Base-by-base conservation (phyloP, 768 basidiomycete species). In the Trichaptum fuscoviolaceum region DNA sequence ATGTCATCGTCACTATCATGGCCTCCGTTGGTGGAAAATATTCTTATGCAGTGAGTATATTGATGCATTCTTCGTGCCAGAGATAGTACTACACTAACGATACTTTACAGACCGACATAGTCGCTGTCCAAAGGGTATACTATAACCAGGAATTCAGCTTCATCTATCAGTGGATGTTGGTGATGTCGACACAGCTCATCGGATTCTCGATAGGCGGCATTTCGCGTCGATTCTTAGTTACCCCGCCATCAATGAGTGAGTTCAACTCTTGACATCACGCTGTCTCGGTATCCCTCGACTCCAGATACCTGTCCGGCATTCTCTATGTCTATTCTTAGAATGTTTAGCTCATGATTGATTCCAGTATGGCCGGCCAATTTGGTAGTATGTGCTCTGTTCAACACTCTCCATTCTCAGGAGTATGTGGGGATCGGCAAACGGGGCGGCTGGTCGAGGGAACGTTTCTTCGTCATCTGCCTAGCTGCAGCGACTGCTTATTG, bases 371-470 rank as follows among this genome's bases (percentile, higher is more conserved):
- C 81, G 3, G 69, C 75, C 9, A 80, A 78, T 60, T 72, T 82
- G 18, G 81, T 82, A 65, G 76, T 75, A 62, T 77, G 78, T 63
- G 80, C 82, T 6, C 75, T 82, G 10, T 81, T 82, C 74, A 83
- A 83, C 73, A 82, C 82, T 8, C 75, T 76, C 5, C 75, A 76
- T 68, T 69, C 67, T 12, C 67, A 70, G 26, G 57, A 71, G 20
- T 65, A 64, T 58, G 35, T 42, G 18, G 23, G 34, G n/a, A 58
- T 83, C 18, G 87, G 89, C 17, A 80, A 76, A 26, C 80, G 82
- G 52, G 84, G 85, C 1, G 90, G 90, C 36, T 77, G 93, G 58
- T 86, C 84, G 68, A 85, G 93, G 64, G 89, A 91, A 73, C 82
- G 85, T 7, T 95, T 93, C 81, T 94, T 94, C 81, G 69, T 86